Evolutionary conservation across 2,329 filamentous ascomycete species (phyloP), one percentile per base, ranked within the genome.

Genomic region (Aureobasidium subglaciale): DNA sequence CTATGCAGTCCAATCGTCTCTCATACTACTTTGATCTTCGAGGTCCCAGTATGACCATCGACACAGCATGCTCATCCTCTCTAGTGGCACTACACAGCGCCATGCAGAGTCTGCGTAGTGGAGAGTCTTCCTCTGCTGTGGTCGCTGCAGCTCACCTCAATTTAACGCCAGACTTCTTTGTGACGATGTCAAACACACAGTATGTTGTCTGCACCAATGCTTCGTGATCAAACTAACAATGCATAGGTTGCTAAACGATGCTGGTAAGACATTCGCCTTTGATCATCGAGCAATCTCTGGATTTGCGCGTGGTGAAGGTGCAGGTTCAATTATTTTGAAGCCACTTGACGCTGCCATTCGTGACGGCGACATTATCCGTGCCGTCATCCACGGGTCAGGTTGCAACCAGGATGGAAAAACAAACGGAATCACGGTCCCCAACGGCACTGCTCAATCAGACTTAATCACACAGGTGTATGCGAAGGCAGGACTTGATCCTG

Each of bases 251-350:
- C 52, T 50, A 32, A 50, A 50, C n/a, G 46, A 50, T 16, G 34
- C 46, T 27, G 46, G 46, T 7, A 50, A 50, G 34, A 50, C 46
- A 13, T 50, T 27, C 11, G 46, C 46, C 20, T 50, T 50, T 11
- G 46, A 50, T 16, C 34, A 50, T 9, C 34, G 46, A 9, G 46
- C 46, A 8, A 50, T 50, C 3, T 50, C 46, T 60, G 79, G 78
- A 6, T 79, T 73, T 63, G 77, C 70, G 16, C 71, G 79, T 0
- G 78, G 77, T 13, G 81, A 84, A 53, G 80, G 79, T 0, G 65
- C 81, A 10, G 73, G 73, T 0, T 66, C 70, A 0, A 60, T 84
- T 0, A 65, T 83, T 0, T 60, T 84, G 0, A 83, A 83, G 62
- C 68, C 65, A 0, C 54, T 32, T 4, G 45, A 40, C 45, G 59